Conservation (phyloP, 768 basidiomycete genomes). For the Auricularia heimuer region DNA sequence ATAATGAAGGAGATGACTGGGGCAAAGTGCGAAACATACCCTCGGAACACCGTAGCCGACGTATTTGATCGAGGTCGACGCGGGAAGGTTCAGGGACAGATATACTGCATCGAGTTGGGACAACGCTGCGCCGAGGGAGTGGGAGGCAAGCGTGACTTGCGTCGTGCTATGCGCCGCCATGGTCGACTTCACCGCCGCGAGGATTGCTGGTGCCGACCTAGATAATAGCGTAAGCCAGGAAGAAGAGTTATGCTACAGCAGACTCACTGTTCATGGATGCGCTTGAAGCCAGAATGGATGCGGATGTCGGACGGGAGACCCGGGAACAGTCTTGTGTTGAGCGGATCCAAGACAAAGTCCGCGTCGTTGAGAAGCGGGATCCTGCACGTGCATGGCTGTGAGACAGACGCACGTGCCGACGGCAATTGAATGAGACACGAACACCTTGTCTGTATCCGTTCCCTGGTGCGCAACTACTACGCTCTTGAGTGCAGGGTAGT, state of each 20-base stretch:
- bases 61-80: constrained; percentile 22
- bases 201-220: constrained; percentile 20
- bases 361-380: constrained; percentile 25
- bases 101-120: constrained; percentile 31
- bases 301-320: constrained; percentile 20
- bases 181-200: constrained; percentile 20
- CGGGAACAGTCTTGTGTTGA: constrained; percentile 8
- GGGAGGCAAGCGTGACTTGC: constrained; percentile 25
- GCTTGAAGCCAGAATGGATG: constrained; percentile 39
- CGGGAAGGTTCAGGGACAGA: constrained; percentile 29
- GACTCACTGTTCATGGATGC: constrained; percentile 33
- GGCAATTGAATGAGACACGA: constrained; percentile 1
- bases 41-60: constrained; percentile 28
- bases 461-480: constrained; percentile 21
- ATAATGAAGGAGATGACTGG: constrained; percentile 1
- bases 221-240: neutral
- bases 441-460: constrained; percentile 25
- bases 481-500: constrained; percentile 27
- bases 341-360: constrained; percentile 15
- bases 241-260: neutral
- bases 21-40: constrained; percentile 10
- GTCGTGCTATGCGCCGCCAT: constrained; percentile 14
- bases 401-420: neutral
- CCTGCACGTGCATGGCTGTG: neutral
- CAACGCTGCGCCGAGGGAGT: constrained; percentile 31